phyloP scores from a whole-genome alignment of 306 rosid species.

The Vigna angularis region DNA sequence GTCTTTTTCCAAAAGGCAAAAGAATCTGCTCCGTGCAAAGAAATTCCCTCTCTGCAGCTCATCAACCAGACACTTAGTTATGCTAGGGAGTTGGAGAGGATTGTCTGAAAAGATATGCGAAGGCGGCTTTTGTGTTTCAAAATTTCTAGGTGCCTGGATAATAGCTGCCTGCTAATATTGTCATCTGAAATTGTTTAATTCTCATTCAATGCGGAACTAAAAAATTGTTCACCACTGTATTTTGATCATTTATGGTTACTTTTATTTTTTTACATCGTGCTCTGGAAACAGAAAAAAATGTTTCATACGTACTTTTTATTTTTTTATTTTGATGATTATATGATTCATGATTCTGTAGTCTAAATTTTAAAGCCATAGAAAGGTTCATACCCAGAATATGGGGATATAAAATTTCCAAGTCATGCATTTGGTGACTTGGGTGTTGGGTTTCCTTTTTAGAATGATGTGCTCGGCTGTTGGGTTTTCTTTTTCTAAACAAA shows the following conservation, averaged over 20 bases:
- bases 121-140: constrained; percentile 33
- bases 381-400: not conserved
- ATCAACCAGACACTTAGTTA: constrained; percentile 99
- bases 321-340: not conserved
- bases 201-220: constrained; percentile 33
- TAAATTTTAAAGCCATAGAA: not conserved
- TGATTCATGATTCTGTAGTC: constrained; percentile 9
- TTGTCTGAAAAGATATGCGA: constrained; percentile 61
- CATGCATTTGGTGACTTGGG: not conserved
- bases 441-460: not conserved
- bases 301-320: not conserved
- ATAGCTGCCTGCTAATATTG: constrained; percentile 34
- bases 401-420: not conserved
- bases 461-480: not conserved
- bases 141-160: constrained; percentile 26
- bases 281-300: not conserved
- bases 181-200: constrained; percentile 33
- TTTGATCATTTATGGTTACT: constrained; percentile 16
- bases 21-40: constrained; percentile 96
- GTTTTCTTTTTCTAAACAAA: not conserved
- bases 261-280: constrained; percentile 9
- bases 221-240: constrained; percentile 40
- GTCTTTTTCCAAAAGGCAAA: constrained; percentile 87
- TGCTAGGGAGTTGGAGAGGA: constrained; percentile 99
- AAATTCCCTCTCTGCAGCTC: constrained; percentile 93